A percentile compares a stretch with the other conserved stretches of the same genome.
phyloP scores from a whole-genome alignment of 2,329 filamentous ascomycete species.

The Davidsoniella neocaledoniae region DNA sequence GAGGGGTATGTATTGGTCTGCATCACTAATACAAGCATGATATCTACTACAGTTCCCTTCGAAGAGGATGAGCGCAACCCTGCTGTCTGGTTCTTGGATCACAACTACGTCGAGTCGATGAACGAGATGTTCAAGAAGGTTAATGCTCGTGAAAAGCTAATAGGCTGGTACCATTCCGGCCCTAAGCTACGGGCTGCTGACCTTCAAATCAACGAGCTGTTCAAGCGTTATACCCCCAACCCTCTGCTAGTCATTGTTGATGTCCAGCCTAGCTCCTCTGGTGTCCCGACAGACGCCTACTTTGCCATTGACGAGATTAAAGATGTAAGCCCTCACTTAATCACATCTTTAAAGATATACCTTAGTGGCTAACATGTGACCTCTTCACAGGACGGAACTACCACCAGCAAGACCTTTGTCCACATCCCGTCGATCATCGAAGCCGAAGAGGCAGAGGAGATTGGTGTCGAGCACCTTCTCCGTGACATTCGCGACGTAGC shows the following conservation, averaged over 20 bases:
- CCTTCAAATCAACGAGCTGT: constrained; percentile 97
- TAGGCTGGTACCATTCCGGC: constrained; percentile 98
- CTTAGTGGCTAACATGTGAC: constrained; percentile 5
- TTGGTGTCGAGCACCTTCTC: constrained; percentile 92
- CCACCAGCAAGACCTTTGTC: constrained; percentile 91
- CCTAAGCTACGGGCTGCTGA: constrained; percentile 94
- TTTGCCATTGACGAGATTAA: constrained; percentile 99
- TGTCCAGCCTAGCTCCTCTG: constrained; percentile 93
- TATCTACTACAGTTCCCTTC: constrained; percentile 56
- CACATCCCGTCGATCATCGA: constrained; percentile 98
- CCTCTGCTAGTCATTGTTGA: constrained; percentile 95
- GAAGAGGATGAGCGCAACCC: constrained; percentile 98
- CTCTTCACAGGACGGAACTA: constrained; percentile 67
- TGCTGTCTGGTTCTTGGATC: constrained; percentile 96
- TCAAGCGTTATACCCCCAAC: constrained; percentile 97
- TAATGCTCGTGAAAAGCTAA: constrained; percentile 95
- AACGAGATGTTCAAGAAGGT: constrained; percentile 99
- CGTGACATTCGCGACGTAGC: constrained; percentile 97
- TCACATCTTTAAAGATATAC: not conserved
- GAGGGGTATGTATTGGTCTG: too few species aligned
- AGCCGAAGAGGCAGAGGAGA: constrained; percentile 96
- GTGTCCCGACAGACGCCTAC: constrained; percentile 95
- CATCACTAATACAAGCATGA: constrained; percentile 11
- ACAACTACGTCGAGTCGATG: constrained; percentile 99
- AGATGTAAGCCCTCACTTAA: constrained; percentile 32